Percentiles rank a stretch among this genome's conserved stretches.
phyloP scores from a whole-genome alignment of 2,329 filamentous ascomycete species.

The Pseudogymnoascus sp. region DNA sequence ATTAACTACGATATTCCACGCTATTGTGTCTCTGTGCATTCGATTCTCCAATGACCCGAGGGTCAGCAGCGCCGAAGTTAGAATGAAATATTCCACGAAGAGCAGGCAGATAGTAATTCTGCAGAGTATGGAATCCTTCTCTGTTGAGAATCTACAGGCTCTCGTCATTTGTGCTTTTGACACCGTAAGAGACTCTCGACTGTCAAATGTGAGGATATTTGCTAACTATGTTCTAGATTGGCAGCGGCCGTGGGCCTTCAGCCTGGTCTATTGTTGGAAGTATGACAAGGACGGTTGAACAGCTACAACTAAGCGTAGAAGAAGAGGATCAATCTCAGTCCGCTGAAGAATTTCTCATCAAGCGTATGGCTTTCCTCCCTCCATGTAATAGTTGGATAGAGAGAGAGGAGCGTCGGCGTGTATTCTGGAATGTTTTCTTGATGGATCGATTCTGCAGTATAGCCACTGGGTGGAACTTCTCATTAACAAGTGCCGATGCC shows the following conservation, averaged over 20 bases:
- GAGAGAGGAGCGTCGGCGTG: conserved; percentile 32
- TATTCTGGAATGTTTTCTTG: conserved; percentile 35
- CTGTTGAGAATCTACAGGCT: conserved; percentile 33
- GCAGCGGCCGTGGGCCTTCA: conserved; percentile 30
- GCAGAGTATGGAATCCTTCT: conserved; percentile 31
- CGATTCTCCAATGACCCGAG: conserved; percentile 20
- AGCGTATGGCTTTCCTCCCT: conserved; percentile 33
- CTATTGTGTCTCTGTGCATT: conserved; percentile 25
- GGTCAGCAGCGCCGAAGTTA: conserved; percentile 17
- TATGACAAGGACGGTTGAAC: conserved; percentile 33
- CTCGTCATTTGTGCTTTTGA: conserved; percentile 33
- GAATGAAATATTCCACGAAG: conserved; percentile 20
- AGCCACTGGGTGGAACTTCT: conserved; percentile 33
- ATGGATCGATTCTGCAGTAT: conserved; percentile 35
- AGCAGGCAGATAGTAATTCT: conserved; percentile 27
- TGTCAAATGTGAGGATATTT: not conserved
- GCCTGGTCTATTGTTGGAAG: conserved; percentile 33
- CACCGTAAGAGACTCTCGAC: conserved; percentile 20
- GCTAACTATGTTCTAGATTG: conserved; percentile 23
- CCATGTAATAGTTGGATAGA: conserved; percentile 30
- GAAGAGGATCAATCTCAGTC: conserved; percentile 23
- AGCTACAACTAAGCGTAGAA: conserved; percentile 30
- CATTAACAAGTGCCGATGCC: conserved; percentile 31
- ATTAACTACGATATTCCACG: conserved; percentile 25
- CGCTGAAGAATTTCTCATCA: conserved; percentile 29